Conservation (phyloP, 1,284 basidiomycete species). For the Kalmanozyma brasiliensis region DNA sequence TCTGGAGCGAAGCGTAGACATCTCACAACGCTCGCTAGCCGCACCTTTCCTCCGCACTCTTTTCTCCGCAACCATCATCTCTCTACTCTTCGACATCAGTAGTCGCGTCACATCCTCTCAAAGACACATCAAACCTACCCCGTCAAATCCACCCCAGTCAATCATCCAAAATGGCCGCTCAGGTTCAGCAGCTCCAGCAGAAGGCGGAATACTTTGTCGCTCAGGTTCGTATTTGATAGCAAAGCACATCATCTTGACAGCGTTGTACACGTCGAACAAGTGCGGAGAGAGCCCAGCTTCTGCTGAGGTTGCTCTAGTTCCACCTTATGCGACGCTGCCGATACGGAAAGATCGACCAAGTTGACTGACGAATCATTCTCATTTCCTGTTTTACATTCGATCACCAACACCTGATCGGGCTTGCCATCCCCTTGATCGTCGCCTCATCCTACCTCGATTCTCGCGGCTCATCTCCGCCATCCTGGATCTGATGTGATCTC, state of each 20-base stretch:
- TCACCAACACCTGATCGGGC: neutral
- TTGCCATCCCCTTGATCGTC: neutral
- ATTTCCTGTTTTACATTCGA: neutral
- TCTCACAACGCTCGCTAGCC: no score
- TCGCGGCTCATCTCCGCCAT: neutral
- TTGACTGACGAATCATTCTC: constrained; percentile 4
- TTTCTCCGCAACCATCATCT: constrained; percentile 12
- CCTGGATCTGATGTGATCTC: no score
- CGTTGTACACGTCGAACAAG: no score
- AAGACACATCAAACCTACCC: neutral
- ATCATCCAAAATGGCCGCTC: constrained; percentile 56
- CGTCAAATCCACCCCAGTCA: neutral
- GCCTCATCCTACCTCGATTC: neutral
- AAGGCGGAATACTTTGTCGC: constrained; percentile 66
- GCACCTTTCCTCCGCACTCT: no score
- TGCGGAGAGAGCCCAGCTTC: no score
- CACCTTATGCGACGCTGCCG: neutral
- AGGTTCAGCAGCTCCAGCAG: constrained; percentile 62
- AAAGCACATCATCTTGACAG: no score
- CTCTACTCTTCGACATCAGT: constrained; percentile 2
- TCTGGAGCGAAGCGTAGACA: no score
- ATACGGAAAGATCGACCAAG: neutral
- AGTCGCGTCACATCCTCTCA: neutral
- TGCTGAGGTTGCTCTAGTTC: neutral
- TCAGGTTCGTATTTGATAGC: constrained; percentile 54